Conservation (phyloP, 495 filamentous ascomycete species). For the Aspergillus egyptiacus region DNA sequence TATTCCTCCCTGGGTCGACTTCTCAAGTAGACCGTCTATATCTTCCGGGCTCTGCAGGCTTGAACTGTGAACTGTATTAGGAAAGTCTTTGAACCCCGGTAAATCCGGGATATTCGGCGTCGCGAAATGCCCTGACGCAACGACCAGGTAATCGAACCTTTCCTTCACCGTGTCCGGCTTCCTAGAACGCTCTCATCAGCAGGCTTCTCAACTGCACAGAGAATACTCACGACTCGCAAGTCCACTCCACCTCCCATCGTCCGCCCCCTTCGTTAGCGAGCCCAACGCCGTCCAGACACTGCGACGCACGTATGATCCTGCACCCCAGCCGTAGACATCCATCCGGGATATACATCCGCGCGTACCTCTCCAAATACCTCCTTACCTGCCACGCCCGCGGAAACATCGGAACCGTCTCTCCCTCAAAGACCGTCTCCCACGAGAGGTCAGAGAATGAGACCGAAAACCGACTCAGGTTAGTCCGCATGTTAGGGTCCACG, state of each 20-base stretch:
- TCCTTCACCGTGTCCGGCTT: conserved; percentile 18
- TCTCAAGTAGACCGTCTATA: conserved; percentile 14
- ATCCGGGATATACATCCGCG: conserved; percentile 47
- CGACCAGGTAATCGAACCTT: conserved; percentile 65
- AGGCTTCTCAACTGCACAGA: not conserved
- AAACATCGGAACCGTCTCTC: conserved; percentile 49
- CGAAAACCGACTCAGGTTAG: conserved; percentile 74
- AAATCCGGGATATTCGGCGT: conserved; percentile 50
- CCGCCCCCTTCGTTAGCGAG: conserved; percentile 2
- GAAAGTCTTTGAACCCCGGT: conserved; percentile 26
- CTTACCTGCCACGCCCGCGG: conserved; percentile 74
- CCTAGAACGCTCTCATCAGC: conserved; percentile 3
- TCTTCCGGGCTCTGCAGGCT: conserved; percentile 26
- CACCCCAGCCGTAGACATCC: conserved; percentile 46
- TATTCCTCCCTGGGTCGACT: conserved; percentile 38
- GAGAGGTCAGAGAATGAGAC: conserved; percentile 75
- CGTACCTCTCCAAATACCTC: conserved; percentile 61
- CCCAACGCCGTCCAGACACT: conserved; percentile 27
- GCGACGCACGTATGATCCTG: conserved; percentile 44
- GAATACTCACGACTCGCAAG: conserved; percentile 23
- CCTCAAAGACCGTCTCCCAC: conserved; percentile 48
- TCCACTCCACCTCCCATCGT: conserved; percentile 52
- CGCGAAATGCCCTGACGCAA: conserved; percentile 75
- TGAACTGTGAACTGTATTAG: conserved; percentile 55
- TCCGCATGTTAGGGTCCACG: conserved; percentile 63